Conservation (phyloP, 202 grass and related monocot species). For the Setaria italica region DNA sequence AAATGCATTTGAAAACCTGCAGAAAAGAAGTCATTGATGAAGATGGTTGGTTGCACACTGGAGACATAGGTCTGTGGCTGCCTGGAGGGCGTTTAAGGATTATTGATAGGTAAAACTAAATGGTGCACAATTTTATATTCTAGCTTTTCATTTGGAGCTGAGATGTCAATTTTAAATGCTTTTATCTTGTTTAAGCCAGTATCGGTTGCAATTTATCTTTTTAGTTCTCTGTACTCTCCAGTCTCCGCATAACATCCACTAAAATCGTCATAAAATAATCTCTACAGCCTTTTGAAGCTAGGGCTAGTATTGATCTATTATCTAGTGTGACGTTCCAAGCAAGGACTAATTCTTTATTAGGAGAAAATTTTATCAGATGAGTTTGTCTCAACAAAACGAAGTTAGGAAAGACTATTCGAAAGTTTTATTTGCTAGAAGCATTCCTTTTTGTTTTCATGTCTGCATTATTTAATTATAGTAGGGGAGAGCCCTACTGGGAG, state of each 20-base stretch:
- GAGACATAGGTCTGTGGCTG: slow-evolving; percentile 96
- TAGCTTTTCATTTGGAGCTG: background rate
- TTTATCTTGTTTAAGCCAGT: background rate
- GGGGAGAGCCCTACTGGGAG: background rate
- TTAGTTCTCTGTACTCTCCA: background rate
- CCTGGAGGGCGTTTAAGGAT: slow-evolving; percentile 91
- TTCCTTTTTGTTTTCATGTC: background rate
- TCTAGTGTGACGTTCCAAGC: background rate
- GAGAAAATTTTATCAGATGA: background rate
- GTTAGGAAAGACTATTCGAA: background rate
- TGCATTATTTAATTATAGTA: background rate
- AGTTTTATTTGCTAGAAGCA: background rate
- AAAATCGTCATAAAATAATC: slow-evolving; percentile 1
- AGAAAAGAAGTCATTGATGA: slow-evolving; percentile 89
- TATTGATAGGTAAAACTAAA: slow-evolving; percentile 79
- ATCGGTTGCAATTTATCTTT: background rate
- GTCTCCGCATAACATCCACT: background rate
- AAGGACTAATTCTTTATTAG: background rate
- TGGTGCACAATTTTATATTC: background rate
- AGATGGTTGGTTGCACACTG: slow-evolving; percentile 95
- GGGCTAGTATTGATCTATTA: background rate
- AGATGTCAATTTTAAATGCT: background rate
- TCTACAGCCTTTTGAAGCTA: background rate
- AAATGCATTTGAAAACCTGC: slow-evolving; percentile 42
- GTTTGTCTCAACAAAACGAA: background rate